Conservation (phyloP, 805 yeast species). For the Phaffomyces antillensis region DNA sequence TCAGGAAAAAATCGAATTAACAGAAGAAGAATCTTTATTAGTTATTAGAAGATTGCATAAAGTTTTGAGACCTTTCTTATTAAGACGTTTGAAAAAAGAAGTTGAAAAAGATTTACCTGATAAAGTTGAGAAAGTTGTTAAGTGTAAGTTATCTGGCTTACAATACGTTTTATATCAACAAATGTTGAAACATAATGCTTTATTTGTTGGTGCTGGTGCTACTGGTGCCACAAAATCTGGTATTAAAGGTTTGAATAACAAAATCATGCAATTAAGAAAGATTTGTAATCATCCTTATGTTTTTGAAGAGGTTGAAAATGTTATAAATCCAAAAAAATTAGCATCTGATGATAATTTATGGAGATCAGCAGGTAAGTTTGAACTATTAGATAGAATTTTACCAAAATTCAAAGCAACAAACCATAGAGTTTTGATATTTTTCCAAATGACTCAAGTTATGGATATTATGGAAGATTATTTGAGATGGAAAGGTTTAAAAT, state of each 20-base stretch:
- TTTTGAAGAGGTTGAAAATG: slow-evolving; percentile 72
- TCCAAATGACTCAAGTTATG: slow-evolving; percentile 89
- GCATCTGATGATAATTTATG: slow-evolving; percentile 62
- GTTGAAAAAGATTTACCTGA: slow-evolving; percentile 84
- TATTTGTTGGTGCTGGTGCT: slow-evolving; percentile 61
- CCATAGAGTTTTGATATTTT: slow-evolving; percentile 73
- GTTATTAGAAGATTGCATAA: slow-evolving; percentile 81
- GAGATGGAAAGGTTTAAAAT: slow-evolving; percentile 57
- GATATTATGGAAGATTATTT: slow-evolving; percentile 83
- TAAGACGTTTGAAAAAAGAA: slow-evolving; percentile 79
- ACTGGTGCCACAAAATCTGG: slow-evolving; percentile 34
- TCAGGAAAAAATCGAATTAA: slow-evolving; percentile 71
- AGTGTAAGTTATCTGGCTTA: slow-evolving; percentile 69
- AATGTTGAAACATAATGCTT: slow-evolving; percentile 63
- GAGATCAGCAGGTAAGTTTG: slow-evolving; percentile 78
- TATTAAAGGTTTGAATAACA: slow-evolving; percentile 69
- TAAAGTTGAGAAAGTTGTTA: slow-evolving; percentile 75
- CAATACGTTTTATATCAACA: slow-evolving; percentile 69
- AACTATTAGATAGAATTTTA: slow-evolving; percentile 63
- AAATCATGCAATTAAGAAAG: slow-evolving; percentile 79
- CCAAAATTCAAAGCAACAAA: slow-evolving; percentile 71
- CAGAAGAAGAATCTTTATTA: slow-evolving; percentile 81
- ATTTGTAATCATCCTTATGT: slow-evolving; percentile 87
- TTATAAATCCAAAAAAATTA: slow-evolving; percentile 49
- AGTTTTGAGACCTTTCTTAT: slow-evolving; percentile 75